phyloP scores from a whole-genome alignment of 139 green algal species.

The Asterochloris erici region DNA sequence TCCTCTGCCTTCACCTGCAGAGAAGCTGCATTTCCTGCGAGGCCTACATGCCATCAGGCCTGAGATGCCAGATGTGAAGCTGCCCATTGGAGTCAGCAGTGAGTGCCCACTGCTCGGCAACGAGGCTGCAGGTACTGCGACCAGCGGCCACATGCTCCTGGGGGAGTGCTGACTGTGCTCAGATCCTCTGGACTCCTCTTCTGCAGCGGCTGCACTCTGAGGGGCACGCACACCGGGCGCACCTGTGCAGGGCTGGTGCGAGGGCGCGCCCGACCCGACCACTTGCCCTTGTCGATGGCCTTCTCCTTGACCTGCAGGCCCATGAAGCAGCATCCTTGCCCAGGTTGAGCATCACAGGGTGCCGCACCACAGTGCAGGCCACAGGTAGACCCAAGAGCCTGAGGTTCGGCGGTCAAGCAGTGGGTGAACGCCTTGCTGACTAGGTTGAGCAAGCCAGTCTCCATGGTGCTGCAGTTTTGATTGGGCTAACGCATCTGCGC shows the following conservation, averaged over 20 bases:
- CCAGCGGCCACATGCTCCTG: too few species aligned
- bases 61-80: too few species aligned
- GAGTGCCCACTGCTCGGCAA: too few species aligned
- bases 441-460: background rate
- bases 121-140: too few species aligned
- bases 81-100: too few species aligned
- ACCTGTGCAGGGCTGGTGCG: background rate
- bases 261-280: conserved; percentile 20
- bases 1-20: too few species aligned
- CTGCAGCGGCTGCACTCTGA: too few species aligned
- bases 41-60: too few species aligned
- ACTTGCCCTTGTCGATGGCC: conserved; percentile 29
- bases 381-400: background rate
- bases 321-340: background rate
- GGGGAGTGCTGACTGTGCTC: too few species aligned
- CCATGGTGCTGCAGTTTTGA: background rate
- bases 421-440: background rate
- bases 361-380: background rate
- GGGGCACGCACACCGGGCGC: background rate
- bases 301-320: conserved; percentile 24
- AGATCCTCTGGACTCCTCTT: too few species aligned
- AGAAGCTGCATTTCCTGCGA: too few species aligned
- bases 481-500: too few species aligned
- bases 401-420: background rate
- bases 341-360: background rate